Conservation (phyloP, 129 eudicot genomes). For the Artemisia tridentata region DNA sequence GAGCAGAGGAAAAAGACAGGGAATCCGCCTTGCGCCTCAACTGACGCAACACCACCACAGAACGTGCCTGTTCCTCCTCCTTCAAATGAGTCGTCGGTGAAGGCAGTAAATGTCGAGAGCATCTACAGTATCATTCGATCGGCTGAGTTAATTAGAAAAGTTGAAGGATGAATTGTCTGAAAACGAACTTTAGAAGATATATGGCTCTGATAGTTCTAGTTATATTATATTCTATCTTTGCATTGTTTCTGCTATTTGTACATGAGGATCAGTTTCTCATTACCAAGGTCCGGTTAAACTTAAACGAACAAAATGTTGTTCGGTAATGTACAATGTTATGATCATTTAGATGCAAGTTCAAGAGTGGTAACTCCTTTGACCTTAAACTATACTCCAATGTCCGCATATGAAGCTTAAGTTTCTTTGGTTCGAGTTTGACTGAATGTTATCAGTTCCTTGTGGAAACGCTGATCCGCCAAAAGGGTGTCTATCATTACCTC, state of each 20-base stretch:
- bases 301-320: constrained; percentile 25
- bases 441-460: neutral
- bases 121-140: too few relatives aligned
- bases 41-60: too few relatives aligned
- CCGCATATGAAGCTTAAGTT: neutral
- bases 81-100: too few relatives aligned
- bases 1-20: too few relatives aligned
- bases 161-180: too few relatives aligned
- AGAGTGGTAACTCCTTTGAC: constrained; percentile 14
- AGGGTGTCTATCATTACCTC: neutral
- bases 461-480: neutral
- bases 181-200: too few relatives aligned
- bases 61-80: too few relatives aligned
- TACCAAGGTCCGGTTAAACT: constrained; percentile 49
- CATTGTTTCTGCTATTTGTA: constrained; percentile 35
- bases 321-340: constrained; percentile 42
- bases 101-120: too few relatives aligned
- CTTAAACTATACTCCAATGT: neutral
- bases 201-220: too few relatives aligned
- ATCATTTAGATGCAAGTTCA: constrained; percentile 50
- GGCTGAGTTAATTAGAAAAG: too few relatives aligned
- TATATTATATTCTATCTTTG: too few relatives aligned
- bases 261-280: constrained; percentile 53
- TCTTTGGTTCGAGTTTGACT: neutral
- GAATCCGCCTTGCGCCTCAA: too few relatives aligned